Evolutionary conservation across 2,329 filamentous ascomycete genomes (phyloP), one percentile per base, ranked within the genome.

Genomic region (Teratosphaeria destructans): DNA sequence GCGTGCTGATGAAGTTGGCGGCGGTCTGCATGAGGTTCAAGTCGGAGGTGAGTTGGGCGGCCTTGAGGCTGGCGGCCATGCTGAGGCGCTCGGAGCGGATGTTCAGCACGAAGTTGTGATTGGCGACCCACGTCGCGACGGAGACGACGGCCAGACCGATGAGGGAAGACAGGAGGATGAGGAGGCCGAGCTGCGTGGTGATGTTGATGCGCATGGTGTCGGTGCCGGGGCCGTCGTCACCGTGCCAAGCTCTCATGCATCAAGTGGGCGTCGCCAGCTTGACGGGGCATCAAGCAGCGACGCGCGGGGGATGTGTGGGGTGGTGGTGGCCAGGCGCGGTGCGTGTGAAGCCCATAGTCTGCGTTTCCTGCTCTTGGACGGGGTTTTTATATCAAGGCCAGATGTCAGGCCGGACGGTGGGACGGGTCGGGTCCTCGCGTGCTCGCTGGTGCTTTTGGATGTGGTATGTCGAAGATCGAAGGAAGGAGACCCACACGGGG

Each of bases 1-100:
- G 77, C 0, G 89, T 91, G 6, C 86, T 79, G 53, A 94, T 86
- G 58, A 87, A 86, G 59, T 81, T 79, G 69, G 86, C 88, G 61
- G 85, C 87, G 35, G 88, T 88, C 75, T 91, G 84, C 65, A 95
- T 84, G 57, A 96, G 81, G 57, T 89, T 80, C 59, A 96, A 82
- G 70, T 90, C 88, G 57, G 89, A 87, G 5, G 87, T 80, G 63
- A 96, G 81, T 70, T 93, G 87, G 34, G 88, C 85, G 23, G 91
- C 87, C 73, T 96, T 96, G 70, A 96, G 84, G 2, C 88, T 91
- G 6, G 92, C 92, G 1, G 90, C 90, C 62, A 96, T 79, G 29
- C 85, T 78, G 55, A 96, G 82, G 57, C 86, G 82, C 57, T 64
- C 64, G 3, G 72, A 79, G 72, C 79, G 78, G 59, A 86, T 78